phyloP scores from a whole-genome alignment of 2,329 filamentous ascomycete species.

The Monilinia aucupariae region DNA sequence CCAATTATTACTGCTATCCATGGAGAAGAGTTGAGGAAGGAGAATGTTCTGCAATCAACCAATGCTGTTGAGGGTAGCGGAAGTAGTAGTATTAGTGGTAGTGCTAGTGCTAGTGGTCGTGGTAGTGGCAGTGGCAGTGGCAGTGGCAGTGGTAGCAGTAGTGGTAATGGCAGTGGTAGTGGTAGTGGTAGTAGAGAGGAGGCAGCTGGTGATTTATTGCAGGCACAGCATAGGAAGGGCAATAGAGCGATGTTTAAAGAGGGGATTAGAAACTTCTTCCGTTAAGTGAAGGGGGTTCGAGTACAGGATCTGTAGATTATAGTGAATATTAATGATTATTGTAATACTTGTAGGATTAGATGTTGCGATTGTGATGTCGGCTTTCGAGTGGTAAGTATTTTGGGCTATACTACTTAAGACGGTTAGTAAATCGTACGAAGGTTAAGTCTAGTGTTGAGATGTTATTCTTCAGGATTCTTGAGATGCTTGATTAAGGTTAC shows the following conservation, averaged over 20 bases:
- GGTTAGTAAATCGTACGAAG: background rate
- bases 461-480: background rate
- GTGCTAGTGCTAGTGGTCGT: too few species aligned
- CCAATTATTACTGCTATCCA: constrained; percentile 19
- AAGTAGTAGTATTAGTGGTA: constrained; percentile 17
- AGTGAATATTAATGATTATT: background rate
- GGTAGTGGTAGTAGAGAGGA: background rate
- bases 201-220: constrained; percentile 15
- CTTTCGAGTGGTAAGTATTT: too few species aligned
- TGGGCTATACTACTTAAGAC: background rate
- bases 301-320: background rate
- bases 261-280: constrained; percentile 32
- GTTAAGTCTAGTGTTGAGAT: background rate
- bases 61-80: constrained; percentile 17
- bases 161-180: constrained; percentile 16
- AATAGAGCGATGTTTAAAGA: constrained; percentile 27
- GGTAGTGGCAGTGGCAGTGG: too few species aligned
- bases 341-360: background rate
- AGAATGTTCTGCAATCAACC: constrained; percentile 6
- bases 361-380: background rate
- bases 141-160: constrained; percentile 17
- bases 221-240: constrained; percentile 19
- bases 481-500: background rate
- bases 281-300: constrained; percentile 20
- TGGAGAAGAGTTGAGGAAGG: constrained; percentile 29